Conservation (phyloP, 106 monocot genomes). For the Dendrobium huoshanense region DNA sequence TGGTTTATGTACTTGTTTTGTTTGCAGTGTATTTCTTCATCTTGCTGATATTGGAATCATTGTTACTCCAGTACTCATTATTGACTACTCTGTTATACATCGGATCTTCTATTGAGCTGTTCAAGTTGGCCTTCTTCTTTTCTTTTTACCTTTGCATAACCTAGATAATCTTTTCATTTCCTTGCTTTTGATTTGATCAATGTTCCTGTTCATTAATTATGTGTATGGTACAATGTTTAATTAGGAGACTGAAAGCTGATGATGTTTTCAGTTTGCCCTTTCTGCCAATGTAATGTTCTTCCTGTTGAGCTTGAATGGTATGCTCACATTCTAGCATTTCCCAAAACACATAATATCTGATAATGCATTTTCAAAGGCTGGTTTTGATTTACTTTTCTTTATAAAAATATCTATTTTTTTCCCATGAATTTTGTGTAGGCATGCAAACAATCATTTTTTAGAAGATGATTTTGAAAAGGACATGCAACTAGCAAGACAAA, state of each 20-base stretch:
- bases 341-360: neutral
- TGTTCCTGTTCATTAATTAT: neutral
- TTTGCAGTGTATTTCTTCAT: neutral
- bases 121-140: neutral
- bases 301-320: slow-evolving; percentile 65
- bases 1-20: neutral
- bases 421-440: slow-evolving; percentile 37
- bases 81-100: neutral
- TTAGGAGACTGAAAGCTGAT: slow-evolving; percentile 7
- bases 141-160: neutral
- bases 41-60: neutral
- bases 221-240: neutral
- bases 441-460: slow-evolving; percentile 70
- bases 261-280: slow-evolving; percentile 74
- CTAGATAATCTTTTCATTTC: neutral
- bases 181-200: neutral
- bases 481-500: slow-evolving; percentile 56
- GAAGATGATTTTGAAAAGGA: slow-evolving; percentile 71
- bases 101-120: neutral
- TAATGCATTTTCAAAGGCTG: neutral
- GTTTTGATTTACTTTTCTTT: neutral
- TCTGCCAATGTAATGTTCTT: slow-evolving; percentile 51
- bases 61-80: neutral
- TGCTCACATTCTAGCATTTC: neutral
- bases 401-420: neutral